Percentiles rank a stretch among this genome's conserved stretches.
These are phyloP conservation scores for Penicillium sp. DNA, from an alignment of 2,329 filamentous ascomycete genomes.

Conservation along the genomic window DNA sequence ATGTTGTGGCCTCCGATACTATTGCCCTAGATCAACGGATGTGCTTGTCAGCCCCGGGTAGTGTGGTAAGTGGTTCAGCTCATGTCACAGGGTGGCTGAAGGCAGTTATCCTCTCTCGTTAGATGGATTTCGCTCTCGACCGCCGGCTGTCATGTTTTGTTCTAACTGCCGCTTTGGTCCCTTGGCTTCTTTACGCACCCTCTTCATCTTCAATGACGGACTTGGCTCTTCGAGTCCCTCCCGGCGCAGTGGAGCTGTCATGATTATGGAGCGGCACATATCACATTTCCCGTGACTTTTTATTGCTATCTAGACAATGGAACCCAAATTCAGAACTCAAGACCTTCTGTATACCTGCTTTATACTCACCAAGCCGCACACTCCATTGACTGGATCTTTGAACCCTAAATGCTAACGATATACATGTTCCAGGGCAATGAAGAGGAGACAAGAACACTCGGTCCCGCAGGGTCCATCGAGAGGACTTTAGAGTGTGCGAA, in stretches of 20 bases:
- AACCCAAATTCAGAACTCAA: neutral
- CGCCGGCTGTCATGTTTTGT: neutral
- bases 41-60: conserved; percentile 6
- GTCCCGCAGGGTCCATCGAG: conserved; percentile 32
- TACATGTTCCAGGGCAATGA: conserved; percentile 19
- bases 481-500: conserved; percentile 31
- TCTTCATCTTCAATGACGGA: conserved; percentile 16
- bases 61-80: conserved; percentile 2
- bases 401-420: neutral
- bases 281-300: neutral
- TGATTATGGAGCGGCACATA: conserved; percentile 43
- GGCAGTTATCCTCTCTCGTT: conserved; percentile 37
- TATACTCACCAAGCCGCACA: neutral
- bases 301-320: neutral
- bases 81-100: neutral
- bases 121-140: conserved; percentile 40
- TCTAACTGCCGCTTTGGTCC: neutral
- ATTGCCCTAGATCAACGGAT: conserved; percentile 54
- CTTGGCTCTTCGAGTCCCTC: conserved; percentile 14
- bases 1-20: conserved; percentile 61
- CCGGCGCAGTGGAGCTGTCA: conserved; percentile 31
- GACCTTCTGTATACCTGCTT: no score
- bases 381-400: neutral
- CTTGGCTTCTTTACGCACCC: conserved; percentile 8
- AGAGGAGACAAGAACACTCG: conserved; percentile 34